Evolutionary conservation across 257 asterid species (phyloP).

Genomic region (Voacanga thouarsii): DNA sequence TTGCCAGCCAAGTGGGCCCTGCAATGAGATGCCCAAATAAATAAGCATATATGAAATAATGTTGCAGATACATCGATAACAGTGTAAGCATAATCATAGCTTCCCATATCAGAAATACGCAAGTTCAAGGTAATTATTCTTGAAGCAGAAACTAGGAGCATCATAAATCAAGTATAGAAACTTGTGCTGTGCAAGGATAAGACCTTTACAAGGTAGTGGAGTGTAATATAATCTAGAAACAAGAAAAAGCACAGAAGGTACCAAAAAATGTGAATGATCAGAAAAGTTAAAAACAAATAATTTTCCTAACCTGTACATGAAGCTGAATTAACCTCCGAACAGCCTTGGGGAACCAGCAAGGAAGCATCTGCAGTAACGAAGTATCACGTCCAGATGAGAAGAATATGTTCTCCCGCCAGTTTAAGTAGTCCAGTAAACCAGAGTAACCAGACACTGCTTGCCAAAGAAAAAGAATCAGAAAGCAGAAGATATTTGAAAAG

Average conservation of each 20-base stretch:
- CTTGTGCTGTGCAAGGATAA: neutral
- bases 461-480: conserved; percentile 22
- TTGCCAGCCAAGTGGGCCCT: conserved; percentile 98
- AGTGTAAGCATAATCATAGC: neutral
- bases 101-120: neutral
- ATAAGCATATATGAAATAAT: conserved; percentile 3
- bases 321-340: conserved; percentile 95
- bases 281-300: neutral
- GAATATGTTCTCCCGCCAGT: conserved; percentile 94
- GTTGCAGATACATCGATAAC: neutral
- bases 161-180: neutral
- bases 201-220: neutral
- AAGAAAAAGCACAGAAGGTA: neutral
- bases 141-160: neutral
- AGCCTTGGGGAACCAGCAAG: conserved; percentile 92
- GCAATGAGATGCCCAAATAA: conserved; percentile 28
- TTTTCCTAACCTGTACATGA: conserved; percentile 63
- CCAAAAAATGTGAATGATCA: neutral
- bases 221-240: neutral
- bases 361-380: conserved; percentile 93
- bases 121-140: neutral
- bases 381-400: conserved; percentile 85
- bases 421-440: conserved; percentile 82
- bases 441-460: conserved; percentile 63
- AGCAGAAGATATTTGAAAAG: conserved; percentile 19